Evolutionary conservation across 129 eudicot genomes (phyloP), one percentile per base, ranked within the genome.

Genomic region (Kitagawia praeruptora): DNA sequence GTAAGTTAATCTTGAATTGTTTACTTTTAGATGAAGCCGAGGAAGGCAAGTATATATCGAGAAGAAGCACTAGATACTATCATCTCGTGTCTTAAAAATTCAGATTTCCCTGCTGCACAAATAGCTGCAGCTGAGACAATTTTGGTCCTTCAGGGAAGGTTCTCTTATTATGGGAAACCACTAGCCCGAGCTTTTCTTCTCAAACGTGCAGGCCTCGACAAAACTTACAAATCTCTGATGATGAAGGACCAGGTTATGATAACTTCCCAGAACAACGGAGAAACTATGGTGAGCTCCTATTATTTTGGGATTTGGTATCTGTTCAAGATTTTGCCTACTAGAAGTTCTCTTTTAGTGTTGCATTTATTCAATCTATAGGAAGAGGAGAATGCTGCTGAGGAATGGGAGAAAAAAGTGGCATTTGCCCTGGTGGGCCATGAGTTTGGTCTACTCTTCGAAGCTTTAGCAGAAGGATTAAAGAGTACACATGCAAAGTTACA

Each of bases 41-140:
- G 89, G 84, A 89, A 92, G 82, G 88, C 86, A 87, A 92, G 97
- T 75, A 89, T 92, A 10, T 92, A 87, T 37, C 76, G 97, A 83
- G 97, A 92, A 86, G 97, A 89, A 75, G 92, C 97, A 10, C 82
- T 92, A 53, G 97, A 92, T 86, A 77, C 81, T 80, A 90, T 92
- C 18, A 86, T 89, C 75, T 76, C 84, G 14, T 89, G 92, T 81
- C 91, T 92, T 19, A 83, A 74, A 67, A 88, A 88, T 80, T 80
- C 89, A 14, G 87, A 88, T 61, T 86, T 81, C 61, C 97, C 92
- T 7, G 75, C 80, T 75, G 81, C 91, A 56, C 95, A 89, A 77
- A 79, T 88, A 73, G 86, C 83, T 31, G 97, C 97, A 66, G 88
- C 89, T 53, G 88, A 88, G 84, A 89, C 91, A 21, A 80, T 92